phyloP scores from a whole-genome alignment of 2,329 filamentous ascomycete genomes.

The Thermothelomyces thermophilus region DNA sequence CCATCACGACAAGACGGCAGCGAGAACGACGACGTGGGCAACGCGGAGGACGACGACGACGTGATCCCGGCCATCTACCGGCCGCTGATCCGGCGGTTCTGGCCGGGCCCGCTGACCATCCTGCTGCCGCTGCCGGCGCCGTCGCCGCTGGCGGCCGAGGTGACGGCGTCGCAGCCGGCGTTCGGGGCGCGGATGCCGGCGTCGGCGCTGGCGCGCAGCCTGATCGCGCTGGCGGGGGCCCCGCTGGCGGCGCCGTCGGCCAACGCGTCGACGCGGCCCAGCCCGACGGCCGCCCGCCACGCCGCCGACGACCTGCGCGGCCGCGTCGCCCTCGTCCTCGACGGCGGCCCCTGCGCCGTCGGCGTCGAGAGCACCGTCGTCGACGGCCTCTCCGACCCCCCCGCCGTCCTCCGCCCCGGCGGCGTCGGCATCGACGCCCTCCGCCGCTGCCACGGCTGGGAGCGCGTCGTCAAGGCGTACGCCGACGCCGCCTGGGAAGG shows the following conservation, averaged over 20 bases:
- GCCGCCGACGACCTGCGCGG: slow-evolving; percentile 79
- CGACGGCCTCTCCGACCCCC: slow-evolving; percentile 76
- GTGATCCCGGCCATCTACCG: slow-evolving; percentile 68
- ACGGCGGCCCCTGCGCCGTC: slow-evolving; percentile 79
- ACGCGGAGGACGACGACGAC: slow-evolving; percentile 34
- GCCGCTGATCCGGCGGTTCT: slow-evolving; percentile 73
- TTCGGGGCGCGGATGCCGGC: slow-evolving; percentile 90
- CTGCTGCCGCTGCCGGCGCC: slow-evolving; percentile 69
- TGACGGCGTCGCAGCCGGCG: slow-evolving; percentile 75
- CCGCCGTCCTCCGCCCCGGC: slow-evolving; percentile 76
- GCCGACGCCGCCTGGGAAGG: slow-evolving; percentile 51
- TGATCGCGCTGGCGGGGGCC: slow-evolving; percentile 71
- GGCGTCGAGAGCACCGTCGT: slow-evolving; percentile 97
- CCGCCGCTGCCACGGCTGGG: slow-evolving; percentile 70
- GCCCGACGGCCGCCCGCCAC: slow-evolving; percentile 83
- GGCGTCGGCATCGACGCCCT: slow-evolving; percentile 80
- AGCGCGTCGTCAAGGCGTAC: slow-evolving; percentile 69
- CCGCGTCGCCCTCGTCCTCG: slow-evolving; percentile 77
- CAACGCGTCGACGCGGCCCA: slow-evolving; percentile 89
- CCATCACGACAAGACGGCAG: no score
- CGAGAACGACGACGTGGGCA: no score
- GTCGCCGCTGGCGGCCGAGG: slow-evolving; percentile 75
- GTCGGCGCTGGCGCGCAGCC: slow-evolving; percentile 72
- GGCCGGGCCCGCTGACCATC: slow-evolving; percentile 92
- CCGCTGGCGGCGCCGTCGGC: slow-evolving; percentile 89